Evolutionary conservation across 2,329 filamentous ascomycete species (phyloP), one percentile per base, ranked within the genome.

Genomic region (Ophiostoma novo-ulmi): DNA sequence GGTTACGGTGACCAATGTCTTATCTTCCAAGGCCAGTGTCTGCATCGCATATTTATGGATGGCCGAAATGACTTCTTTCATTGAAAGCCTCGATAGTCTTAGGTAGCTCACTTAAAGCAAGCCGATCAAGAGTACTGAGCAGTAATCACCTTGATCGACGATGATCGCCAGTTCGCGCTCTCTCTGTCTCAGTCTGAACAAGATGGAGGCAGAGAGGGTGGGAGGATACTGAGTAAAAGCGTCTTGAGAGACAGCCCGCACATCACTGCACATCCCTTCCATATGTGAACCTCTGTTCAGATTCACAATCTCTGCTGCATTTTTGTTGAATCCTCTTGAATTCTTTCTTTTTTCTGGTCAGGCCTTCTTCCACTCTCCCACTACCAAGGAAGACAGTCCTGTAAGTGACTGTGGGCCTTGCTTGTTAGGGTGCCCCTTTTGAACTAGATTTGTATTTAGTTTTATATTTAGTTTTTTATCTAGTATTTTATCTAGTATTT

Each of bases 41-140:
- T 58, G 52, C n/a, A 31, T 58, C 52, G 17, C 52, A 58, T 58
- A 31, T 58, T 5, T 58, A 10, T 11, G 4, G n/a, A 58, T 31
- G 52, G 52, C 52, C 22, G 44, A 48, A 2, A 48, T 48, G 38
- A 10, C 38, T 3, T 48, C 17, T 20, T 20, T 5, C 31, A 31
- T 31, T 20, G 1, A 20, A 20, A 48, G 44, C 8, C 17, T 48
- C 44, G 44, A 20, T 20, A 48, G 31, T 31, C 31, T 2, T 31
- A 48, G 44, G 44, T 1, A 8, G 44, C 17, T 48, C 44, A 48
- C 44, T 20, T 70, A 31, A 69, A 73, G 63, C 70, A 67, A 52
- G 39, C 20, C 39, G 8, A 52, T 20, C 31, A 35, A 7, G 44
- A 20, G 14, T 11, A 22, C 31, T 31, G 31, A 31, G 31, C 31